Percentiles rank a stretch among this genome's conserved stretches.
These are phyloP conservation scores for Auriscalpium microsporum DNA, from an alignment of 768 basidiomycete species.

Conservation along the genomic window DNA sequence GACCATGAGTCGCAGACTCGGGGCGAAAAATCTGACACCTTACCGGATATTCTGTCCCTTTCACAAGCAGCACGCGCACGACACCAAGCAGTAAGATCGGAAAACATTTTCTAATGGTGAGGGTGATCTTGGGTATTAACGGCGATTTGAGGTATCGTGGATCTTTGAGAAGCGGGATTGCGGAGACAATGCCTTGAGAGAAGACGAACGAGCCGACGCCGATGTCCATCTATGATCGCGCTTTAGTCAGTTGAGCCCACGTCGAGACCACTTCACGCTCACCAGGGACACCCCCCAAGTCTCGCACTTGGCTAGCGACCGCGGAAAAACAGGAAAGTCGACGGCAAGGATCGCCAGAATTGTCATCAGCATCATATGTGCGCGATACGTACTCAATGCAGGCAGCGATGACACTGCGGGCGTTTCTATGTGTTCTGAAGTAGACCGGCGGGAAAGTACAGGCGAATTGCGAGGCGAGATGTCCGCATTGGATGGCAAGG, in stretches of 20 bases:
- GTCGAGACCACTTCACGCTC: conserved; percentile 17
- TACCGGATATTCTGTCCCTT: conserved; percentile 92
- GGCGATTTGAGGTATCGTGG: conserved; percentile 44
- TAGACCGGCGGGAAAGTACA: conserved; percentile 7
- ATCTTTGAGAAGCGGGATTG: conserved; percentile 67
- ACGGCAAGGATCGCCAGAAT: conserved; percentile 88
- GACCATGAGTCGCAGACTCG: not conserved
- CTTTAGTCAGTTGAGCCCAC: not conserved
- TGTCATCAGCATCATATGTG: conserved; percentile 95
- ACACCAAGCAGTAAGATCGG: conserved; percentile 71
- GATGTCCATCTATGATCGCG: conserved; percentile 75
- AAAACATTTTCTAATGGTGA: conserved; percentile 45
- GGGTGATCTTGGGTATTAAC: conserved; percentile 40
- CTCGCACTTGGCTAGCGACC: conserved; percentile 85
- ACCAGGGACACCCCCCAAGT: conserved; percentile 93
- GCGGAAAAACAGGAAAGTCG: conserved; percentile 89
- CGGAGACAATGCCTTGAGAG: conserved; percentile 89
- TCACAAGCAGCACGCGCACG: conserved; percentile 75
- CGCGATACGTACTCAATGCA: conserved; percentile 78
- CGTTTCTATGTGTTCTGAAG: not conserved
- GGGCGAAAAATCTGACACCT: conserved; percentile 14
- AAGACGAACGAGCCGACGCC: conserved; percentile 98
- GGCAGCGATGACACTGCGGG: conserved; percentile 39
- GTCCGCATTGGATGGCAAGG: conserved; percentile 39
- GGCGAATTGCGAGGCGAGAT: conserved; percentile 17